Conservation (phyloP, 176 grass and related monocot genomes). For the Aegilops bicornis region DNA sequence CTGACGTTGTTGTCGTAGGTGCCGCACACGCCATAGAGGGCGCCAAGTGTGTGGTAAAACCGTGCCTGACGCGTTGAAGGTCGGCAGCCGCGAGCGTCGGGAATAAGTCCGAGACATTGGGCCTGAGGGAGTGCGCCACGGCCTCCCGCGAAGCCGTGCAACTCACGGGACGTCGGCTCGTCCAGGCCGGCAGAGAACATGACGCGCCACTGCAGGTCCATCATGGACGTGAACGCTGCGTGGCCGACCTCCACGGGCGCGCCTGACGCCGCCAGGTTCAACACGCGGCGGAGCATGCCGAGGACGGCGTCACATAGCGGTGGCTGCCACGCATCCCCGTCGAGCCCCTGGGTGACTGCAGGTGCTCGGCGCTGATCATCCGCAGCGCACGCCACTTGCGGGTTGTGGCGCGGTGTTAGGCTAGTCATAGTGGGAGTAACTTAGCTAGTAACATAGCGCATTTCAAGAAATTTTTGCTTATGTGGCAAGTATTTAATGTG, state of each 20-base stretch:
- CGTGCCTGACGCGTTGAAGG: conserved; percentile 34
- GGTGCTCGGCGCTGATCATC: too few relatives aligned
- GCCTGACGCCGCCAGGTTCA: neutral
- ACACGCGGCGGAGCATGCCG: neutral
- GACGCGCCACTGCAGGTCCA: conserved; percentile 31
- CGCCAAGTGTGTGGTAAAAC: neutral
- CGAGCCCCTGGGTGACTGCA: too few relatives aligned
- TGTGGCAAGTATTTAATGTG: too few relatives aligned
- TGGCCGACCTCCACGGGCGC: conserved; percentile 19
- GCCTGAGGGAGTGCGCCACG: neutral
- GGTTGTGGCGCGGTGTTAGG: too few relatives aligned
- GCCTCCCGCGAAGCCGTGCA: conserved; percentile 4
- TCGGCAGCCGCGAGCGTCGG: conserved; percentile 35
- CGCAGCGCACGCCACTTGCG: too few relatives aligned
- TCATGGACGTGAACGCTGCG: conserved; percentile 24
- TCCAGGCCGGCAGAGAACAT: conserved; percentile 35
- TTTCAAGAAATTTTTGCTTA: too few relatives aligned
- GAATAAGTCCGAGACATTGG: conserved; percentile 58
- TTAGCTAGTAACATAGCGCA: too few relatives aligned
- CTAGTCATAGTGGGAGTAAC: too few relatives aligned
- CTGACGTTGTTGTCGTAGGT: too few relatives aligned
- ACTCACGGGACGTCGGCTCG: neutral
- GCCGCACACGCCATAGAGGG: too few relatives aligned
- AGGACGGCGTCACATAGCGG: neutral
- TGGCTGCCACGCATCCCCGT: too few relatives aligned